Evolutionary conservation across 2,329 filamentous ascomycete species (phyloP).

Genomic region (Talaromyces marneffei): DNA sequence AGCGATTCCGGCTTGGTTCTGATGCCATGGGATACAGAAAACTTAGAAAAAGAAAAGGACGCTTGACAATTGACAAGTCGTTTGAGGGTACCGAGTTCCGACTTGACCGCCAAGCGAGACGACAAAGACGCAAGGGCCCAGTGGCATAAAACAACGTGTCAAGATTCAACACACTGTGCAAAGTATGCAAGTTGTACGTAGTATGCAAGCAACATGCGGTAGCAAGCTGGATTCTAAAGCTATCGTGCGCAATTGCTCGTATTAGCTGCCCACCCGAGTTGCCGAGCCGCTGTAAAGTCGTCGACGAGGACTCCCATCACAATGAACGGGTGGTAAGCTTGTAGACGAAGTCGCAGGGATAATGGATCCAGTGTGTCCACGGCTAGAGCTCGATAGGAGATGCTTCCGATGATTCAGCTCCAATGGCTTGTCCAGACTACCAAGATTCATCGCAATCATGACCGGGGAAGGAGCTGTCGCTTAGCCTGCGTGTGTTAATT

Average conservation of each 20-base stretch:
- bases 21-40: not conserved
- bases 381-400: not conserved
- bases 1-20: not conserved
- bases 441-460: not conserved
- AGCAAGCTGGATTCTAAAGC: not conserved
- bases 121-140: slow-evolving; percentile 3
- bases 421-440: not conserved
- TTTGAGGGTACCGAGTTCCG: not conserved
- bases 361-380: not conserved
- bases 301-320: not conserved
- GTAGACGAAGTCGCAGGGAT: not conserved
- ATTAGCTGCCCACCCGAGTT: too few species aligned
- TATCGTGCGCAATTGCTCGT: not conserved
- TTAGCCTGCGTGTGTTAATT: not conserved
- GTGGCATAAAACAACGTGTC: slow-evolving; percentile 3
- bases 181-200: not conserved
- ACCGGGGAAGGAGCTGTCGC: not conserved
- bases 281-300: not conserved
- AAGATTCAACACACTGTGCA: not conserved
- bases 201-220: not conserved
- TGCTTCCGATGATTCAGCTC: not conserved
- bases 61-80: not conserved
- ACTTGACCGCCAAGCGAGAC: slow-evolving; percentile 9
- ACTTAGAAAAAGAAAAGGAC: not conserved
- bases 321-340: too few species aligned